Base-by-base conservation (phyloP, 345 rosid species). In the Carallia pectinifolia region DNA sequence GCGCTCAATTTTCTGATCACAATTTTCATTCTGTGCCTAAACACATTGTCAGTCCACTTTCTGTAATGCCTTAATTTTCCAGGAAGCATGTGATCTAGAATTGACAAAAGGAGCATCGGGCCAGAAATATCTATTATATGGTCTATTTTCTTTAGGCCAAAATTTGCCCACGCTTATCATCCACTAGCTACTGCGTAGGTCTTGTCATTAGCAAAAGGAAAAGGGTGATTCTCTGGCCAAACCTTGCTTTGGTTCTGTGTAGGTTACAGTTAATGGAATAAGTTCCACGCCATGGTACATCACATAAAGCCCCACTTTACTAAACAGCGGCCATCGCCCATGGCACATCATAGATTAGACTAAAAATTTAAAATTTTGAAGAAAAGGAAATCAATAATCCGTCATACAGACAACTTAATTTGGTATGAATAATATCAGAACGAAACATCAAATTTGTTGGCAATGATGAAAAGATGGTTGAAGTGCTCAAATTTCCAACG, bases 311-410 rank as follows among this genome's bases (percentile, higher is more conserved):
- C 71, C 56, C 62, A 53, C 80, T 75, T 77, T 77, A 37, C 55
- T 74, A 61, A 67, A 72, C 79, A 80, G 62, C 33, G 27, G 53
- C 58, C 36, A 73, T 54, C 34, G 23, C 4, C 63, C 37, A 70
- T 29, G 61, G 73, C 76, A 77, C 74, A 34, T 54, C 59, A 71
- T 56, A 36, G 75, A 82, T 82, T 74, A 81, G 75, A 7, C 31
- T 23, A 10, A 44, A 12, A 44, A 44, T 12, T 44, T 15, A 44
- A 44, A 44, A 44, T 44, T 12, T 13, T 2, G 17, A 44, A 13
- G 17, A 44, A 12, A 44, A 12, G 4, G 16, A 12, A 12, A 44
- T 2, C 12, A 3, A 44, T 10, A 44, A 44, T 44, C 48, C 9
- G 48, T 40, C 48, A 40, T 10, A 40, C 48, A 2, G 48, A 40